A percentile compares a stretch with the other conserved stretches of the same genome.
phyloP scores from a whole-genome alignment of 441 rosid genomes.

The Bocquillonia castaneifolia region DNA sequence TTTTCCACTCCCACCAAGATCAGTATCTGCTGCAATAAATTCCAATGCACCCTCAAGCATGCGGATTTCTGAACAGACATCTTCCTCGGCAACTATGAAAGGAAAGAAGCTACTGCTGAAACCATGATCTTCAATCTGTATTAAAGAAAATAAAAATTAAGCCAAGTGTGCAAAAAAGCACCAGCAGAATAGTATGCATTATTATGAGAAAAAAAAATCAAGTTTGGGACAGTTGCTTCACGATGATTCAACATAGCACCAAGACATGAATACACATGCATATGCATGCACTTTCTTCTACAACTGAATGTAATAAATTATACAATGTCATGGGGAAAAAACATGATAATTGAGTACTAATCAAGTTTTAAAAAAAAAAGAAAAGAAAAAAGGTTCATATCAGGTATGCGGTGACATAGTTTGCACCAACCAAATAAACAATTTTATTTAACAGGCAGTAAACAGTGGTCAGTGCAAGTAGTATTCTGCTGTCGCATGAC shows the following conservation, averaged over 20 bases:
- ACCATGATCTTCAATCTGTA: constrained; percentile 81
- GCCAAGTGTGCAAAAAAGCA: constrained; percentile 17
- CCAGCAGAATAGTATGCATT: not conserved
- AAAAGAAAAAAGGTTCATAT: not conserved
- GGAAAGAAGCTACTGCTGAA: constrained; percentile 82
- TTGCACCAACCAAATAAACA: not conserved
- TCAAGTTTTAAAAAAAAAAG: no score
- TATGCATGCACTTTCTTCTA: not conserved
- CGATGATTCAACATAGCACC: not conserved
- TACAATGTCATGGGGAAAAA: not conserved
- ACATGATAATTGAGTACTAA: no score
- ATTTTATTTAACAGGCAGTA: not conserved
- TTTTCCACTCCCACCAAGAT: constrained; percentile 28
- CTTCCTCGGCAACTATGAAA: constrained; percentile 74
- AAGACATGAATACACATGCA: not conserved
- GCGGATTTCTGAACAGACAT: constrained; percentile 78
- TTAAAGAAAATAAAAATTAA: constrained; percentile 23
- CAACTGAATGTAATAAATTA: not conserved
- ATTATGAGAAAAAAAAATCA: not conserved
- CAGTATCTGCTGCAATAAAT: constrained; percentile 41
- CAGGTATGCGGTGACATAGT: not conserved
- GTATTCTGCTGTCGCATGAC: not conserved
- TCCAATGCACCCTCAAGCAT: constrained; percentile 64
- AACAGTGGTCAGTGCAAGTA: not conserved
- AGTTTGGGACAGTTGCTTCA: not conserved